These are phyloP conservation scores for Monosporascus sp. DNA, from an alignment of 2,329 filamentous ascomycete genomes.

Conservation along the genomic window DNA sequence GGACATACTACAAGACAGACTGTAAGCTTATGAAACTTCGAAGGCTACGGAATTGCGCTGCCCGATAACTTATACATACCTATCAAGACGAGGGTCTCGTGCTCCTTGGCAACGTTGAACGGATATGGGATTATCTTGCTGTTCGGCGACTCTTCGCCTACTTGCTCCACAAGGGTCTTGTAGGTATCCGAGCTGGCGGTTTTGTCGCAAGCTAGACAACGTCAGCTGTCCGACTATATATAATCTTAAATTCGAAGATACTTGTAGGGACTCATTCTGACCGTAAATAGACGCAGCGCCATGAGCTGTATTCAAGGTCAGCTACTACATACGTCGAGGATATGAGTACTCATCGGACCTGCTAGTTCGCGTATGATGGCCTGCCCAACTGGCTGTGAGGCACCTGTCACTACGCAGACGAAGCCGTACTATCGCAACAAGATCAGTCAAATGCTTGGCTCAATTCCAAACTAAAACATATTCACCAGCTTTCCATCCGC, in stretches of 20 bases:
- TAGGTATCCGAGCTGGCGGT: constrained; percentile 33
- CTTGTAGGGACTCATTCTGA: constrained; percentile 12
- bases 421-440: constrained; percentile 49
- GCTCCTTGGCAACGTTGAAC: constrained; percentile 52
- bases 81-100: constrained; percentile 54
- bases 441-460: neutral
- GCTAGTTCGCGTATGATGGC: constrained; percentile 56
- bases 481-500: constrained; percentile 20
- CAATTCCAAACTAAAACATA: constrained; percentile 4
- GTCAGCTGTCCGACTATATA: constrained; percentile 6
- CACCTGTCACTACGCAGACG: constrained; percentile 59
- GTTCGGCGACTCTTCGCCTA: constrained; percentile 42
- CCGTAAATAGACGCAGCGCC: constrained; percentile 60
- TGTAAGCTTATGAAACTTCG: too few species aligned
- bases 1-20: too few species aligned
- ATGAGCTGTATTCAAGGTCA: constrained; percentile 39
- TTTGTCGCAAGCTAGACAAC: constrained; percentile 40
- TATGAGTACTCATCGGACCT: constrained; percentile 27
- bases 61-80: neutral
- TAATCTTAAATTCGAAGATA: neutral
- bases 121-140: constrained; percentile 59
- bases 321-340: neutral
- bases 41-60: too few species aligned
- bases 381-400: constrained; percentile 53
- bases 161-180: constrained; percentile 32